Evolutionary conservation across 441 rosid genomes (phyloP).

Genomic region (Omphalea diandra): DNA sequence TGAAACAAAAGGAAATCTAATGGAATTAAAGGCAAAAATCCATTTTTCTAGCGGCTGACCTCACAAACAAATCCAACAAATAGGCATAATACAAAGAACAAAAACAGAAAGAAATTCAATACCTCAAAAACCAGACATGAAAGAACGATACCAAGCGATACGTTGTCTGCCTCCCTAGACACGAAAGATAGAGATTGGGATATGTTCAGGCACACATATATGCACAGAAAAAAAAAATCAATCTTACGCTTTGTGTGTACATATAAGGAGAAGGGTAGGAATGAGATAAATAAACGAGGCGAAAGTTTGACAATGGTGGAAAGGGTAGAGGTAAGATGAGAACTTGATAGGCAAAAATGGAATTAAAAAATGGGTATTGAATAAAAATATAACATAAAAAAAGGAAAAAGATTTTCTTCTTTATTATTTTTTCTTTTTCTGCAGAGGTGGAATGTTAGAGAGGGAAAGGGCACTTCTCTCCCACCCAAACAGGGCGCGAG

Average conservation of each 20-base stretch:
- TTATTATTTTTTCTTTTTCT: too few relatives aligned
- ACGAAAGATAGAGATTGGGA: constrained; percentile 10
- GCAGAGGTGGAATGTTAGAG: constrained; percentile 24
- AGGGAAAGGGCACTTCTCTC: constrained; percentile 15
- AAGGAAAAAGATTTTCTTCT: too few relatives aligned
- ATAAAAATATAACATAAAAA: neutral
- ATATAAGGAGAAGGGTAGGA: constrained; percentile 1
- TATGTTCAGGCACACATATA: constrained; percentile 6
- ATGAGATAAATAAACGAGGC: constrained; percentile 4
- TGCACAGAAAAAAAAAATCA: constrained; percentile 15
- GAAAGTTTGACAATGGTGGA: constrained; percentile 1
- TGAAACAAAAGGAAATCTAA: constrained; percentile 8
- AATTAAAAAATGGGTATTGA: neutral
- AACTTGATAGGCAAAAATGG: neutral
- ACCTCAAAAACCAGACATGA: constrained; percentile 36
- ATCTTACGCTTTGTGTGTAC: constrained; percentile 21
- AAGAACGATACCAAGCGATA: constrained; percentile 22
- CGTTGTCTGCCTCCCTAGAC: constrained; percentile 23
- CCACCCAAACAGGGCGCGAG: neutral
- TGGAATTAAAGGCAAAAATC: neutral
- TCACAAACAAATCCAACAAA: constrained; percentile 9
- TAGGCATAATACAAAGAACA: neutral
- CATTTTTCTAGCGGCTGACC: constrained; percentile 19
- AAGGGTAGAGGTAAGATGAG: constrained; percentile 25
- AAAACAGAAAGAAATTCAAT: neutral